Evolutionary conservation across 2,329 filamentous ascomycete species (phyloP).

Genomic region (Exophiala oligosperma): DNA sequence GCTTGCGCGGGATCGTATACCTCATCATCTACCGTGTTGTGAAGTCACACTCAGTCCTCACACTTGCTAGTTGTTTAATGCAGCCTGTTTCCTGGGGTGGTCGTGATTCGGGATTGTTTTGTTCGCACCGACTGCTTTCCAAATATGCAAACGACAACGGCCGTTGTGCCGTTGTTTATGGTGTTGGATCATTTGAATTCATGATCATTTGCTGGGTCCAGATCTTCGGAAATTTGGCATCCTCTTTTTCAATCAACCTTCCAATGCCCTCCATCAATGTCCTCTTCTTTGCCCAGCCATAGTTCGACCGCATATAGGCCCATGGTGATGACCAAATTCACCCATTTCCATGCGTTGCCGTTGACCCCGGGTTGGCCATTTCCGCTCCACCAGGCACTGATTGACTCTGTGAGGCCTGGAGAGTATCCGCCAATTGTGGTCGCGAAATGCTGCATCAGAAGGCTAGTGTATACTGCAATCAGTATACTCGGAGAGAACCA

Average conservation of each 20-base stretch:
- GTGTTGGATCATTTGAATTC: neutral
- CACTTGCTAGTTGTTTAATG: no score
- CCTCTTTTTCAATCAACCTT: constrained; percentile 75
- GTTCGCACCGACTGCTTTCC: no score
- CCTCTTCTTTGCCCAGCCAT: constrained; percentile 75
- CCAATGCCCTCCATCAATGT: constrained; percentile 83
- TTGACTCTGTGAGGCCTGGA: constrained; percentile 53
- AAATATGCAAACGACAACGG: no score
- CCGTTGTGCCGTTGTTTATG: no score
- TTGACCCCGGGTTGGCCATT: constrained; percentile 74
- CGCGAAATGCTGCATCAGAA: constrained; percentile 93
- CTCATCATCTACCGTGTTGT: no score
- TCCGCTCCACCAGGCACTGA: constrained; percentile 73
- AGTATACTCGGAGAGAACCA: constrained; percentile 95
- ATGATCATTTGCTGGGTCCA: neutral
- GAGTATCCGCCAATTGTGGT: constrained; percentile 60
- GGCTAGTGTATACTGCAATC: constrained; percentile 92
- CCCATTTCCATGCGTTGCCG: constrained; percentile 88
- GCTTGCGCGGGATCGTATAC: no score
- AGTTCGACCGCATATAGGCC: constrained; percentile 85
- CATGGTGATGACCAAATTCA: constrained; percentile 89
- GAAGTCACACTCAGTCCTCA: no score
- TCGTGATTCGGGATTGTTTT: no score
- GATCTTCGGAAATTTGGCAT: neutral
- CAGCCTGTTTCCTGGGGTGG: no score